Conservation (phyloP, 805 yeast genomes). For the Saturnispora galanensis region DNA sequence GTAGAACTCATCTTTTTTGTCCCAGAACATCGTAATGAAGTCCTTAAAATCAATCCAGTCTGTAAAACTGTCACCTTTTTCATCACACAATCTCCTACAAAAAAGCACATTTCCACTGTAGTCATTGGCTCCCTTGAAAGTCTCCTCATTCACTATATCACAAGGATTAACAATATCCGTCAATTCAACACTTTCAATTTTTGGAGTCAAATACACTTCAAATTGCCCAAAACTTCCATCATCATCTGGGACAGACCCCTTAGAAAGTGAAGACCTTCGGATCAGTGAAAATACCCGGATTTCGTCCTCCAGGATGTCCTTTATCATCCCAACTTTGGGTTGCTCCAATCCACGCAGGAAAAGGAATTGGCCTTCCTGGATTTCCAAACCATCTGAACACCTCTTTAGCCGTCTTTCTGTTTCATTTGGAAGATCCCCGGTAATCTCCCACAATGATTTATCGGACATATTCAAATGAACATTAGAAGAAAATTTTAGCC, state of each 20-base stretch:
- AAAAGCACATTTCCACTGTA: conserved; percentile 23
- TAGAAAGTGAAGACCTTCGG: conserved; percentile 16
- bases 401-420: conserved; percentile 20
- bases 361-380: conserved; percentile 42
- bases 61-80: conserved; percentile 27
- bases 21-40: conserved; percentile 18
- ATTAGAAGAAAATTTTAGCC: neutral
- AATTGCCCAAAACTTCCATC: conserved; percentile 21
- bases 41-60: conserved; percentile 32
- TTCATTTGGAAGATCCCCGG: neutral
- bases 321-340: conserved; percentile 38
- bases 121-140: conserved; percentile 28
- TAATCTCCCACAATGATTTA: too few species aligned
- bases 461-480: neutral
- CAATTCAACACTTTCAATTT: conserved; percentile 34
- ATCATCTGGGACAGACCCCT: conserved; percentile 18
- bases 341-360: conserved; percentile 31
- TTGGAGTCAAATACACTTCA: conserved; percentile 50
- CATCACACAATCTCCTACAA: conserved; percentile 35
- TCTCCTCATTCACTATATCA: conserved; percentile 31
- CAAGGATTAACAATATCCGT: conserved; percentile 36
- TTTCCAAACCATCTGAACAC: conserved; percentile 35
- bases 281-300: conserved; percentile 40
- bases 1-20: conserved; percentile 26
- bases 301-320: conserved; percentile 44